Evolutionary conservation across 164 flowering plant species (phyloP), one percentile per base, ranked within the genome.

Genomic region (Stephania yunnanensis): DNA sequence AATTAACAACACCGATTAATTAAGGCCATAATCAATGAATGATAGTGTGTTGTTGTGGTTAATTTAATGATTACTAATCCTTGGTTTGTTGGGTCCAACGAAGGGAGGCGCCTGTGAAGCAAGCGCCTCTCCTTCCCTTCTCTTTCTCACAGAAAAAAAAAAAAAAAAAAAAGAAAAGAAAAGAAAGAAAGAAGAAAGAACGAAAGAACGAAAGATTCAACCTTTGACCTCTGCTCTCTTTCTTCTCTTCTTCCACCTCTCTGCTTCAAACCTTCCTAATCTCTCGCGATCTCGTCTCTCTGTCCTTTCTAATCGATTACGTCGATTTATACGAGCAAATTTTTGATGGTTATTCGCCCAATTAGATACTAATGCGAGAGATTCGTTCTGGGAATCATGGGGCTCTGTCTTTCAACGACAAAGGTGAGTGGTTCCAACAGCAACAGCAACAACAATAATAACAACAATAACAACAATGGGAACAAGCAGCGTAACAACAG

Each of bases 361-460:
- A 19, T 42, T 2, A 75, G 68, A 58, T 29, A 13, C 17, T 7
- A 64, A 73, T 29, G n/a, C 8, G 31, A 17, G 48, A 44, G 66
- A 76, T 20, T 65, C 4, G 44, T 8, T 70, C 65, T 67, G 12
- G 53, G 69, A 74, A 82, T 55, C 69, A 94, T 94, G 98, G 98
- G 98, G 22, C 63, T 69, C 67, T 92, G 98, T 79, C 74, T 91
- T n/a, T 94, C 97, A n/a, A 66, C 91, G 82, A 75, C 81, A 75
- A 92, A 87, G 78, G 91, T 91, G 36, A 87, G 80, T 76, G 92
- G 97, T 72, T 86, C 95, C 0, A 87, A 84, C 78, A 91, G 91
- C 90, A 85, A 75, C 0, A 87, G 83, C 78, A 91, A 90, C 90
- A 85, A 75, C 78, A 83, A 75, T 15, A 64, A 22, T 7, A 64